Percentiles rank a stretch among this genome's conserved stretches.
Conservation (phyloP, 2,329 filamentous ascomycete genomes). For the Pseudodiploospora longispora region DNA sequence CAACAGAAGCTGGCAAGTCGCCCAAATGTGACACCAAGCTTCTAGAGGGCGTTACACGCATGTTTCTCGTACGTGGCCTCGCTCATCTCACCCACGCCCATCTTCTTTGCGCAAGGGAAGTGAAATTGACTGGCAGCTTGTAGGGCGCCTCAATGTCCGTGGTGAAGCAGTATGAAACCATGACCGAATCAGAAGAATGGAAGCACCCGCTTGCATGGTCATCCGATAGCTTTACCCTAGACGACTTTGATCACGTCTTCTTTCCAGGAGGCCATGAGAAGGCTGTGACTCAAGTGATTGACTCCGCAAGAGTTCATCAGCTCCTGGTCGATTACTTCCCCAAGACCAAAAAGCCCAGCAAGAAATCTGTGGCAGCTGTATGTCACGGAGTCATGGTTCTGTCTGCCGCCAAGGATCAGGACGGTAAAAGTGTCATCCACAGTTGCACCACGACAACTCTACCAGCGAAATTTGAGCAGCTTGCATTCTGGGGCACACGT, state of each 20-base stretch:
- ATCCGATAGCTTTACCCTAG: constrained; percentile 33
- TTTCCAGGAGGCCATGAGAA: constrained; percentile 48
- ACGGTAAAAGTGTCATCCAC: constrained; percentile 38
- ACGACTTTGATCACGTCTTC: constrained; percentile 39
- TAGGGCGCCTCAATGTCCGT: constrained; percentile 37
- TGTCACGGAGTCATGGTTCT: constrained; percentile 47
- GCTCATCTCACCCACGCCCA: too few species aligned
- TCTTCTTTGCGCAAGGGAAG: too few species aligned
- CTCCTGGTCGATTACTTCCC: constrained; percentile 40
- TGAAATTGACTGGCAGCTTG: not conserved
- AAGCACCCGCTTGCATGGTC: constrained; percentile 37
- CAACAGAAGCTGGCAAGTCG: constrained; percentile 39
- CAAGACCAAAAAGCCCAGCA: constrained; percentile 33
- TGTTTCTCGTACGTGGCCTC: constrained; percentile 33
- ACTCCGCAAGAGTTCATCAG: constrained; percentile 35
- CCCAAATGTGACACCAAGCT: constrained; percentile 42
- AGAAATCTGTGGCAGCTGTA: constrained; percentile 38
- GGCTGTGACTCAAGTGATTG: constrained; percentile 41
- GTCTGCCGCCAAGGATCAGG: constrained; percentile 29
- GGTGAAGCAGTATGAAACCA: constrained; percentile 33
- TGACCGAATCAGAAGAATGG: constrained; percentile 34
- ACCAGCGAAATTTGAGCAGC: constrained; percentile 39
- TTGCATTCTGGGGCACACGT: constrained; percentile 40
- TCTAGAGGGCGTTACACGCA: constrained; percentile 40
- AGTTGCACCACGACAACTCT: constrained; percentile 41